Evolutionary conservation across 768 basidiomycete species (phyloP).

Genomic region (Mycena filopes): DNA sequence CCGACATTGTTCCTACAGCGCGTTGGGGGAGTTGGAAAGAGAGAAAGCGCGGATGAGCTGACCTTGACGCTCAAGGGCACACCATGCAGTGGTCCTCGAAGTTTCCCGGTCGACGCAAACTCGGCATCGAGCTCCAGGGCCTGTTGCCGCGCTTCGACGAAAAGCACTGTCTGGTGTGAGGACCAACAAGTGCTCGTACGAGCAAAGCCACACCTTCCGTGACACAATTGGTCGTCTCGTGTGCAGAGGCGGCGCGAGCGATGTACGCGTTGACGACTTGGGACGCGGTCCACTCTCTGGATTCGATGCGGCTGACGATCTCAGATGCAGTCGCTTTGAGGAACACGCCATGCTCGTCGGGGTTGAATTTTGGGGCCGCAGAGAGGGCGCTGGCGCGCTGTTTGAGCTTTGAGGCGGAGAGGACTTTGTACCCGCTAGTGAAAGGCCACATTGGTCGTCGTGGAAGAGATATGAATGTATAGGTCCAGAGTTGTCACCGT

Average conservation of each 20-base stretch:
- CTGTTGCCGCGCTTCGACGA: conserved; percentile 70
- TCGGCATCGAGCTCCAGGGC: conserved; percentile 76
- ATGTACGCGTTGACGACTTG: conserved; percentile 70
- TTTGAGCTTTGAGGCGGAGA: conserved; percentile 51
- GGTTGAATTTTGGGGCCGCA: conserved; percentile 38
- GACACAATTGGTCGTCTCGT: conserved; percentile 75
- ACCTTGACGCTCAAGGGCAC: conserved; percentile 68
- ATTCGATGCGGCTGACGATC: conserved; percentile 56
- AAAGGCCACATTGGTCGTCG: conserved; percentile 62
- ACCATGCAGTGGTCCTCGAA: conserved; percentile 82
- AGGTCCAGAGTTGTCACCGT: too few relatives aligned
- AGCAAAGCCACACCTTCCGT: conserved; percentile 74
- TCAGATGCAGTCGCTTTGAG: conserved; percentile 64
- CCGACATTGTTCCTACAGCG: conserved; percentile 74
- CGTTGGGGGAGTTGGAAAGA: conserved; percentile 37
- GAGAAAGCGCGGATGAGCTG: neutral
- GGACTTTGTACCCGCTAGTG: conserved; percentile 43
- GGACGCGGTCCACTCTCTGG: conserved; percentile 62
- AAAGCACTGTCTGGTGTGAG: conserved; percentile 68
- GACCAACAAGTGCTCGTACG: neutral
- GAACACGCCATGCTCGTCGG: conserved; percentile 44
- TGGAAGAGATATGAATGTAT: too few relatives aligned
- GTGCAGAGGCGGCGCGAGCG: conserved; percentile 67
- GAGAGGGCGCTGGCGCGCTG: conserved; percentile 49
- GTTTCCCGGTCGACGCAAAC: conserved; percentile 62